Percentiles rank a stretch among this genome's conserved stretches.
Evolutionary conservation across 345 rosid genomes (phyloP).

Genomic region (Pugionium dolabratum): DNA sequence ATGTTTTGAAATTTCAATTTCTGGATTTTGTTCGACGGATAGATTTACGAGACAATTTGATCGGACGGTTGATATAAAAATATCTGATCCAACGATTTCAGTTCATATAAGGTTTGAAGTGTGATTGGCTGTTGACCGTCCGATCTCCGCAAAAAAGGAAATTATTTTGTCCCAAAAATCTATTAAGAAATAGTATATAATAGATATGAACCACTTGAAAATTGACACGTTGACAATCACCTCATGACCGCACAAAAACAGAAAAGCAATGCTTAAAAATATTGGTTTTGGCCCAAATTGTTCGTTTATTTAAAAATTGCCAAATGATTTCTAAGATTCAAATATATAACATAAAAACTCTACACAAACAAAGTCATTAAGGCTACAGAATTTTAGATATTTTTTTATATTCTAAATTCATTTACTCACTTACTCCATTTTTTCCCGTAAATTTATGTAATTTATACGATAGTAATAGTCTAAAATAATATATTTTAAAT

Average conservation of each 20-base stretch:
- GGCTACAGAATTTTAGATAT: too few species aligned
- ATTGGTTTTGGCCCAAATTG: neutral
- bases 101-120: conserved; percentile 50
- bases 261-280: neutral
- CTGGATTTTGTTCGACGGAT: conserved; percentile 58
- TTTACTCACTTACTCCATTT: too few species aligned
- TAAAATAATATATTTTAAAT: too few species aligned
- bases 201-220: neutral
- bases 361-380: too few species aligned
- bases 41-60: conserved; percentile 44
- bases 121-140: conserved; percentile 41
- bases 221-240: conserved; percentile 36
- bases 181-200: neutral
- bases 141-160: conserved; percentile 36
- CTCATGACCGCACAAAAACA: conserved; percentile 15
- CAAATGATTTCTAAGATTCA: neutral
- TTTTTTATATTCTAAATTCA: too few species aligned
- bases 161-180: neutral
- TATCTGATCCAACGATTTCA: conserved; percentile 50
- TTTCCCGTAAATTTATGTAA: too few species aligned
- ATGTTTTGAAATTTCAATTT: conserved; percentile 88
- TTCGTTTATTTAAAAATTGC: neutral
- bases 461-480: too few species aligned
- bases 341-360: neutral
- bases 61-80: conserved; percentile 49